These are phyloP conservation scores for Trichosporon ovoides DNA, from an alignment of 1,284 basidiomycete species.

Conservation along the genomic window DNA sequence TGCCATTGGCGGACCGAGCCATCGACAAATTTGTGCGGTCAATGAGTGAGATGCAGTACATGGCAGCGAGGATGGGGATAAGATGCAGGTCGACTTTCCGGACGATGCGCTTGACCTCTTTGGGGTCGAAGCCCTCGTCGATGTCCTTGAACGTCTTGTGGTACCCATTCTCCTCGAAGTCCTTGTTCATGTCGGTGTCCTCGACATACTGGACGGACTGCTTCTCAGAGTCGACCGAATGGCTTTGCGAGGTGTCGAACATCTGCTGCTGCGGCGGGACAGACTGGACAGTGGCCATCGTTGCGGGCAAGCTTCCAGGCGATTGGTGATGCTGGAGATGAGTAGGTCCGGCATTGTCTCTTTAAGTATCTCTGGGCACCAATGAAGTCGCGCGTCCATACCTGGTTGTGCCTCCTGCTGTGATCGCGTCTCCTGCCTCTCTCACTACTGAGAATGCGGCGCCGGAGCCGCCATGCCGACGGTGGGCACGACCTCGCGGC, in stretches of 20 bases:
- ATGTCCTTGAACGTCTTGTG: not conserved
- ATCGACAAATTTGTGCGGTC: slow-evolving; percentile 23
- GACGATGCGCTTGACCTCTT: slow-evolving; percentile 5
- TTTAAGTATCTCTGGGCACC: too few species aligned
- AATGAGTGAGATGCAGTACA: slow-evolving; percentile 14
- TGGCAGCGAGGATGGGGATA: slow-evolving; percentile 9
- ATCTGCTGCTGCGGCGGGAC: not conserved
- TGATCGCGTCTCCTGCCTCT: too few species aligned
- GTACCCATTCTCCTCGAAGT: slow-evolving; percentile 1
- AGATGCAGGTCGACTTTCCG: slow-evolving; percentile 14
- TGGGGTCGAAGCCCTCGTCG: slow-evolving; percentile 7
- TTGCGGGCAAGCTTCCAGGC: not conserved
- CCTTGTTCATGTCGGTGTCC: not conserved
- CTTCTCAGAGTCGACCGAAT: not conserved
- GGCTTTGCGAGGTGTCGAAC: not conserved
- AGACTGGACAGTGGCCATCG: not conserved
- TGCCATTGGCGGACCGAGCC: slow-evolving; percentile 5
- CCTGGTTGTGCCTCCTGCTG: too few species aligned
- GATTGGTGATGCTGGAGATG: not conserved
- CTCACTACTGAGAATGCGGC: too few species aligned
- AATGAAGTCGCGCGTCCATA: too few species aligned
- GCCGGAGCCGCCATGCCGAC: too few species aligned
- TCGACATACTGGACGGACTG: slow-evolving; percentile 5
- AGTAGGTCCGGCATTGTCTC: too few species aligned
- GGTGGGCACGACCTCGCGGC: too few species aligned